Conservation (phyloP, 2,329 filamentous ascomycete species). For the Aspergillus pseudoglaucus region DNA sequence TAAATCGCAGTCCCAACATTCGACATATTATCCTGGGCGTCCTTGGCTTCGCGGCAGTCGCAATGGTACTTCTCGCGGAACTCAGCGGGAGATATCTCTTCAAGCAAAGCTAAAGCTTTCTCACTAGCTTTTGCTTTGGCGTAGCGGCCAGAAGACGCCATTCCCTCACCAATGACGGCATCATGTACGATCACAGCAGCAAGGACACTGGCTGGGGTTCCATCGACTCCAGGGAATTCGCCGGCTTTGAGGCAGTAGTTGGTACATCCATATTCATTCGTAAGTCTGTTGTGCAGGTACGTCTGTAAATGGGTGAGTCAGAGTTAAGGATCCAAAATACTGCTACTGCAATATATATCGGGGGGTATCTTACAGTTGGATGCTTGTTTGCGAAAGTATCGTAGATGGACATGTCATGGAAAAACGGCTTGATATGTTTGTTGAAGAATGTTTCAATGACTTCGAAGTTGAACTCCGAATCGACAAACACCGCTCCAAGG, state of each 20-base stretch:
- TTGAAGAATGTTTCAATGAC: slow-evolving; percentile 72
- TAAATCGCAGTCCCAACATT: slow-evolving; percentile 27
- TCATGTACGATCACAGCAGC: slow-evolving; percentile 73
- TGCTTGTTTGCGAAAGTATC: slow-evolving; percentile 83
- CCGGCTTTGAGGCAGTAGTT: slow-evolving; percentile 46
- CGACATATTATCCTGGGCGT: neutral
- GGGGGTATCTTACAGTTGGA: slow-evolving; percentile 51
- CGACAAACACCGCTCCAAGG: slow-evolving; percentile 84
- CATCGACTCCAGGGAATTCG: slow-evolving; percentile 40
- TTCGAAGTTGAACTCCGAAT: slow-evolving; percentile 70
- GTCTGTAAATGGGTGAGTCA: slow-evolving; percentile 41
- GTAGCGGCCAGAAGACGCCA: slow-evolving; percentile 60
- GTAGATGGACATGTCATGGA: slow-evolving; percentile 79
- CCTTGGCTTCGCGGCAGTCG: slow-evolving; percentile 45
- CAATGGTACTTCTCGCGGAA: slow-evolving; percentile 60
- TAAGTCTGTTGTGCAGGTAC: slow-evolving; percentile 58
- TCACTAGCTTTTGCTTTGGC: slow-evolving; percentile 57
- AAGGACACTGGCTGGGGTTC: slow-evolving; percentile 48
- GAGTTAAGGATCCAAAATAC: neutral
- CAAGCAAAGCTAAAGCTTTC: slow-evolving; percentile 35
- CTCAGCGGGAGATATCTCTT: slow-evolving; percentile 47
- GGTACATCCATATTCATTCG: slow-evolving; percentile 59
- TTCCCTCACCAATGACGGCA: slow-evolving; percentile 55
- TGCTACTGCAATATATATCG: neutral
- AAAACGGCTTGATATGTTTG: slow-evolving; percentile 67